These are phyloP conservation scores for Candida coquimbonensis DNA, from an alignment of 805 yeast species.

Conservation along the genomic window DNA sequence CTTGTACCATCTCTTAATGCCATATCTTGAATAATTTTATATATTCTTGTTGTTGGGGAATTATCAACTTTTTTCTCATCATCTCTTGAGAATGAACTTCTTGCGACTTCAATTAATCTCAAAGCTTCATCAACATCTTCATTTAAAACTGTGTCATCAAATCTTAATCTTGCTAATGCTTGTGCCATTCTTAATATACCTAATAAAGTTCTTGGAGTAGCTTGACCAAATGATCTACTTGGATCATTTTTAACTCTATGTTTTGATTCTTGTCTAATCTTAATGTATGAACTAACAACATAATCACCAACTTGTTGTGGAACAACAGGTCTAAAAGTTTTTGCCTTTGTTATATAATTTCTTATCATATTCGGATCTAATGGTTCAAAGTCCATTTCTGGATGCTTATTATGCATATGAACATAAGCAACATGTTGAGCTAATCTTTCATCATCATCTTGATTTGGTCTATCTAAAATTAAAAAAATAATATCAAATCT, in stretches of 20 bases:
- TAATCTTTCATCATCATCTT: conserved; percentile 74
- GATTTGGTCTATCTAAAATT: conserved; percentile 75
- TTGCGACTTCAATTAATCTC: conserved; percentile 80
- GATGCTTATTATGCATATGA: conserved; percentile 88
- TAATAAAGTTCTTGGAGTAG: conserved; percentile 90
- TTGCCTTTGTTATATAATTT: conserved; percentile 81
- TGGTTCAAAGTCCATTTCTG: conserved; percentile 68
- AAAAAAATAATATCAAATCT: conserved; percentile 89
- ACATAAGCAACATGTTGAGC: conserved; percentile 95
- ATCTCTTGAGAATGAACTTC: conserved; percentile 58
- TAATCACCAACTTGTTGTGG: conserved; percentile 80
- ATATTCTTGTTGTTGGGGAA: conserved; percentile 62
- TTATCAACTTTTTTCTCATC: conserved; percentile 51
- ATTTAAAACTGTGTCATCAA: conserved; percentile 58
- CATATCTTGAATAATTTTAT: conserved; percentile 58
- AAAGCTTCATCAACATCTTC: conserved; percentile 95
- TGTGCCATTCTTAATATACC: conserved; percentile 91
- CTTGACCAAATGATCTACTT: conserved; percentile 75
- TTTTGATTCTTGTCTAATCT: conserved; percentile 87
- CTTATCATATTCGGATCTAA: conserved; percentile 74
- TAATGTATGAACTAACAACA: conserved; percentile 79
- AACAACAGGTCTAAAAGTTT: conserved; percentile 78
- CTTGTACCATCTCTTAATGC: conserved; percentile 33
- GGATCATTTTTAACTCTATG: conserved; percentile 59
- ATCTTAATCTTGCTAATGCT: conserved; percentile 86